These are phyloP conservation scores for Metschnikowia peoriensis DNA, from an alignment of 805 yeast genomes.

Conservation along the genomic window DNA sequence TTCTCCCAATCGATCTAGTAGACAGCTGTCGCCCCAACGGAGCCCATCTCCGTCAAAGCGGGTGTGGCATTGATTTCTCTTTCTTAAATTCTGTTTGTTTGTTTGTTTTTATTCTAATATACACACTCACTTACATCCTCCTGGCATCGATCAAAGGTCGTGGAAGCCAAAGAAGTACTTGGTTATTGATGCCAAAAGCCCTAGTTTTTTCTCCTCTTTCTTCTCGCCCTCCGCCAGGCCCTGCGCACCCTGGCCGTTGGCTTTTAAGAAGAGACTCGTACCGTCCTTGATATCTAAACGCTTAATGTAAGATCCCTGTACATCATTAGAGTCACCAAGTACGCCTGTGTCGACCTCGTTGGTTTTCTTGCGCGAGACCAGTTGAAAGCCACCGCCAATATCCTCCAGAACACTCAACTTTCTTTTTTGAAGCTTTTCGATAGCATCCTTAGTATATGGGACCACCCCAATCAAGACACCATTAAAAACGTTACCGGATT, in stretches of 20 bases:
- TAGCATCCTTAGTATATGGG: constrained; percentile 59
- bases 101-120: constrained; percentile 2
- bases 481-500: constrained; percentile 71
- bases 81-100: neutral
- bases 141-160: constrained; percentile 27
- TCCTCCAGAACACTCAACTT: constrained; percentile 45
- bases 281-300: constrained; percentile 42
- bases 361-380: constrained; percentile 9
- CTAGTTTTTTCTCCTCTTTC: constrained; percentile 29
- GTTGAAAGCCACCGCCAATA: constrained; percentile 39
- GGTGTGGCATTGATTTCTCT: constrained; percentile 14
- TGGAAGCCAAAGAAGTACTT: constrained; percentile 43
- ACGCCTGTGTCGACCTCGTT: constrained; percentile 12
- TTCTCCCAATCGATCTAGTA: constrained; percentile 16
- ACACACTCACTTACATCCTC: neutral
- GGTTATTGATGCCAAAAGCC: constrained; percentile 31
- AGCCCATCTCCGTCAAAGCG: constrained; percentile 21
- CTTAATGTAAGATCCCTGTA: constrained; percentile 24
- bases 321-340: constrained; percentile 14
- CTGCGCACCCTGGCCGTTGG: constrained; percentile 13
- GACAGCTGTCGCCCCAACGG: constrained; percentile 20
- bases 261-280: constrained; percentile 33
- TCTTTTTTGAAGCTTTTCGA: constrained; percentile 56
- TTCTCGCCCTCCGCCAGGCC: constrained; percentile 23
- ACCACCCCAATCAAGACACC: constrained; percentile 66